Evolutionary conservation across 257 asterid species (phyloP).

Genomic region (Solanum chaucha): DNA sequence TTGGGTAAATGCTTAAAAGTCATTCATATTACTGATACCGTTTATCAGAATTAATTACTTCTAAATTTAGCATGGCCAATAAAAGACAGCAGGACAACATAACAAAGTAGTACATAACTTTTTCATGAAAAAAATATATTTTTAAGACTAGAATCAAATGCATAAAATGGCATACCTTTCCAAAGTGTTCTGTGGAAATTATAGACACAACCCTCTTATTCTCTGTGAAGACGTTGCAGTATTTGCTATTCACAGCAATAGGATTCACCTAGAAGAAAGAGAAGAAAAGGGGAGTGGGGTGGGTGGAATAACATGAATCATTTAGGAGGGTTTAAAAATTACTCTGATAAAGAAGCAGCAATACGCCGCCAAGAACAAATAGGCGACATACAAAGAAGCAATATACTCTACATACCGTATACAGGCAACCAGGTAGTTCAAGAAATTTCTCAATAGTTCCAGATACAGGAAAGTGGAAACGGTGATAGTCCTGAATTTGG

Average conservation of each 20-base stretch:
- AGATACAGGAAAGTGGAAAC: constrained; percentile 90
- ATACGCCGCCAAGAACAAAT: neutral
- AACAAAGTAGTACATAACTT: neutral
- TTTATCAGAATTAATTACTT: neutral
- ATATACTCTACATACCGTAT: constrained; percentile 51
- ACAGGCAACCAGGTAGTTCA: constrained; percentile 85
- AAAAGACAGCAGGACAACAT: neutral
- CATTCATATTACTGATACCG: neutral
- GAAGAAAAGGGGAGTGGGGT: neutral
- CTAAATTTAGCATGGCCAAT: neutral
- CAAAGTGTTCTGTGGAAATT: constrained; percentile 78
- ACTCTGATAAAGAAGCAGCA: constrained; percentile 2
- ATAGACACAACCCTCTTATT: constrained; percentile 77
- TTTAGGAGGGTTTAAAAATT: constrained; percentile 11
- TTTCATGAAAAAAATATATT: neutral
- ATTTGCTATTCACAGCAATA: constrained; percentile 98
- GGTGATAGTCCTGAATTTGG: constrained; percentile 79
- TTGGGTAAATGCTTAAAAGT: neutral
- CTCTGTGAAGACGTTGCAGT: constrained; percentile 96
- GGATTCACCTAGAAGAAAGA: constrained; percentile 73
- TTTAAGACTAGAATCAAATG: neutral
- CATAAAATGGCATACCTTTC: constrained; percentile 60
- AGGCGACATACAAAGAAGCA: neutral
- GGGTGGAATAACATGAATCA: constrained; percentile 6
- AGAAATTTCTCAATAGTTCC: constrained; percentile 79